Percentiles rank a stretch among this genome's conserved stretches.
Conservation (phyloP, 225 moss, liverwort and hornwort species). For the Marchantia polymorpha region DNA sequence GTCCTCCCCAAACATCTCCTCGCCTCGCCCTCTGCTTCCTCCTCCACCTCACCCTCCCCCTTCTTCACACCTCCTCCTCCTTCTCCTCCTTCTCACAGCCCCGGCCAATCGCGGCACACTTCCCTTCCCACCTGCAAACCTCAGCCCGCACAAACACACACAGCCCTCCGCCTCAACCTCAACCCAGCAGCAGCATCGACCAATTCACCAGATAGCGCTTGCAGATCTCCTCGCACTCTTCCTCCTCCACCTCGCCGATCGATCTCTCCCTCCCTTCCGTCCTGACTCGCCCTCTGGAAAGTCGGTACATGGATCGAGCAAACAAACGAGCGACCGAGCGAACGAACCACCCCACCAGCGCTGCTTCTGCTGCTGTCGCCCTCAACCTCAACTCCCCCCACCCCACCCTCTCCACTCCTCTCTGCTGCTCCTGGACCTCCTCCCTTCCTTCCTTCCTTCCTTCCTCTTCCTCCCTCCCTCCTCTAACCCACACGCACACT, state of each 20-base stretch:
- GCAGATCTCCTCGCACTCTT: not conserved
- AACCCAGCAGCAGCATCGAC: not conserved
- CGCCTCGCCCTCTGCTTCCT: constrained; percentile 3
- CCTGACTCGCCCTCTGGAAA: not conserved
- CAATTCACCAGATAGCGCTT: constrained; percentile 4
- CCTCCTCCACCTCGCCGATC: not conserved
- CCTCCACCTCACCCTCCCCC: not conserved
- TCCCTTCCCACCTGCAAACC: not conserved
- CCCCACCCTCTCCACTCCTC: not conserved
- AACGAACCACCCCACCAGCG: not conserved
- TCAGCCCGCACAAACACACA: not conserved
- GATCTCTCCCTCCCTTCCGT: constrained; percentile 3
- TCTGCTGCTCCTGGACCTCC: constrained; percentile 1
- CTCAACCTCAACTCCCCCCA: too few relatives aligned
- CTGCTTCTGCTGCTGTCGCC: too few relatives aligned
- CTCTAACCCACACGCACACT: not conserved
- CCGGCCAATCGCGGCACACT: not conserved
- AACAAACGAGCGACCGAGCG: not conserved
- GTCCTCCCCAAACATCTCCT: not conserved
- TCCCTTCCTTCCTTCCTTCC: not conserved
- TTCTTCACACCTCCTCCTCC: not conserved
- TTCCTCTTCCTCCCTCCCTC: not conserved
- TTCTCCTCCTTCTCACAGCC: not conserved
- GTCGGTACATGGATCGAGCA: not conserved
- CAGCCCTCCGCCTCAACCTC: too few relatives aligned